Conservation (phyloP, 2,329 filamentous ascomycete species). For the Penicillium sp. region DNA sequence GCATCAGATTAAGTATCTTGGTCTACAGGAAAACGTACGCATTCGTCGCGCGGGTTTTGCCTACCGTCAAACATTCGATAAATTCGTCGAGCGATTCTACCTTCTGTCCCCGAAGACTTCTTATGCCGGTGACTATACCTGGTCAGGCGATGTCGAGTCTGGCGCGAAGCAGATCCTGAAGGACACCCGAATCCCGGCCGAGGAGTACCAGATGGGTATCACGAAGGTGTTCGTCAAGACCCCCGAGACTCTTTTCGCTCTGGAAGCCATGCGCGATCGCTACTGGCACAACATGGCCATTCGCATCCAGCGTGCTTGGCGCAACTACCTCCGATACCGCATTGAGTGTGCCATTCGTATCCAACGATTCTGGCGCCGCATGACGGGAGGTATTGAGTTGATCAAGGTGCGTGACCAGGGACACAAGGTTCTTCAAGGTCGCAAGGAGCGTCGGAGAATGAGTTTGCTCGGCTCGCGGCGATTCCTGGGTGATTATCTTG, state of each 20-base stretch:
- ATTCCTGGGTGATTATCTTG: slow-evolving; percentile 94
- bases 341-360: slow-evolving; percentile 92
- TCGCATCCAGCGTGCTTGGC: slow-evolving; percentile 94
- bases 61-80: slow-evolving; percentile 95
- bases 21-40: slow-evolving; percentile 98
- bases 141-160: slow-evolving; percentile 84
- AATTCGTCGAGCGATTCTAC: slow-evolving; percentile 97
- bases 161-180: slow-evolving; percentile 92
- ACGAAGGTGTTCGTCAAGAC: slow-evolving; percentile 99
- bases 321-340: slow-evolving; percentile 91
- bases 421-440: slow-evolving; percentile 76
- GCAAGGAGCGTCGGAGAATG: slow-evolving; percentile 89
- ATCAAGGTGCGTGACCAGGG: slow-evolving; percentile 86
- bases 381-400: slow-evolving; percentile 86
- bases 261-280: slow-evolving; percentile 95
- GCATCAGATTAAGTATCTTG: slow-evolving; percentile 98
- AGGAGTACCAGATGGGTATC: slow-evolving; percentile 96
- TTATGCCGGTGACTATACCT: slow-evolving; percentile 96
- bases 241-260: slow-evolving; percentile 91
- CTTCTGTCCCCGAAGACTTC: slow-evolving; percentile 91
- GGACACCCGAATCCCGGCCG: slow-evolving; percentile 90
- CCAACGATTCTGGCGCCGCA: slow-evolving; percentile 93
- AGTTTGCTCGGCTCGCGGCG: slow-evolving; percentile 88
- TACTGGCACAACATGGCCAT: slow-evolving; percentile 99
- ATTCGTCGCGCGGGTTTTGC: slow-evolving; percentile 96